Conservation (phyloP, 31 red algal species). For the Porphyra umbilicalis region DNA sequence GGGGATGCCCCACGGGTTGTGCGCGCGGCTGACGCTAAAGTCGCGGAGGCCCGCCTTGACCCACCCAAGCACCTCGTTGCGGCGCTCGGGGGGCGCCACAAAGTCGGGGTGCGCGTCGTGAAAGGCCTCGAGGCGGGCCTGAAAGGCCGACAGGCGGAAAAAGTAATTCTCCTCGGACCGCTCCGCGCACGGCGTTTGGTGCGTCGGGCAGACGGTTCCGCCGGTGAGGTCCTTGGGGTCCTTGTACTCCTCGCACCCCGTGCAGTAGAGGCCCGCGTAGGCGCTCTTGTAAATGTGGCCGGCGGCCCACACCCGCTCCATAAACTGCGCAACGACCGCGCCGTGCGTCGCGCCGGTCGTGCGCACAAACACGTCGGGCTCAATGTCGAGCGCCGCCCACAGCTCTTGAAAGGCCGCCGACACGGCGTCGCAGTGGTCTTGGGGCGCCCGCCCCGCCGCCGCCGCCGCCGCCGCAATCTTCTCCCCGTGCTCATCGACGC, state of each 20-base stretch:
- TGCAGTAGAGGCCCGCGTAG: slow-evolving; percentile 96
- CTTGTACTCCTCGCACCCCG: slow-evolving; percentile 98
- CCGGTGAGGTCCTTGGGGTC: slow-evolving; percentile 64
- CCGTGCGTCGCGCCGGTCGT: slow-evolving; percentile 68
- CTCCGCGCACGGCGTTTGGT: slow-evolving; percentile 35
- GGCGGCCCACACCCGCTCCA: slow-evolving; percentile 60
- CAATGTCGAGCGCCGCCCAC: slow-evolving; percentile 62
- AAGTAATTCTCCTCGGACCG: slow-evolving; percentile 98
- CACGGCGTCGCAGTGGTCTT: slow-evolving; percentile 73
- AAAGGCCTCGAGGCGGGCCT: slow-evolving; percentile 59
- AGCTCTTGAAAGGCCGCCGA: slow-evolving; percentile 44
- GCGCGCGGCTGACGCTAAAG: slow-evolving; percentile 88
- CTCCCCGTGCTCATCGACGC: slow-evolving; percentile 94
- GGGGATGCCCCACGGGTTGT: slow-evolving; percentile 95
- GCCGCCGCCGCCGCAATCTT: slow-evolving; percentile 86
- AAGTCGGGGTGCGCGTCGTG: slow-evolving; percentile 58
- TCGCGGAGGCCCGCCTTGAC: slow-evolving; percentile 83
- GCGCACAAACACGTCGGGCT: slow-evolving; percentile 75
- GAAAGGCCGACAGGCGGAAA: slow-evolving; percentile 87
- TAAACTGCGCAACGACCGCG: slow-evolving; percentile 66
- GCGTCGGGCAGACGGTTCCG: slow-evolving; percentile 68
- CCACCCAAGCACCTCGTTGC: slow-evolving; percentile 95
- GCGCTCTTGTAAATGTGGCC: slow-evolving; percentile 95
- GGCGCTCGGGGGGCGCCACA: slow-evolving; percentile 66
- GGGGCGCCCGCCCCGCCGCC: slow-evolving; percentile 11